Conservation (phyloP, 2,329 filamentous ascomycete species). For the Elsinoe arachidis region DNA sequence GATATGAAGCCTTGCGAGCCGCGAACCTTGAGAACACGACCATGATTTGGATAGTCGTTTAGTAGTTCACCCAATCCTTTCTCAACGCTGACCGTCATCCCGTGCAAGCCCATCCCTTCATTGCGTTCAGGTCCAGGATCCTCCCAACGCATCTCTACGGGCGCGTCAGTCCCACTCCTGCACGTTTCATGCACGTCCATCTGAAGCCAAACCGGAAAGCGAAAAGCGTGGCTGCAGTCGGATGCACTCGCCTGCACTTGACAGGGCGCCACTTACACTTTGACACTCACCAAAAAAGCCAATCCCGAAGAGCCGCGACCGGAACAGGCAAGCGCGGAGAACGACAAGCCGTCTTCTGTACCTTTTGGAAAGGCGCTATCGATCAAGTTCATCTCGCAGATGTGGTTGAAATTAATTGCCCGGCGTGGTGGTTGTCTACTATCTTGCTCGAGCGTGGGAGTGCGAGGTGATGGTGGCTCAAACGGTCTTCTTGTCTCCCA, state of each 20-base stretch:
- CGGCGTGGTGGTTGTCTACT: background rate
- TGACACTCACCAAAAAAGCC: background rate
- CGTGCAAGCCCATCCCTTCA: background rate
- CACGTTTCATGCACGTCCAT: constrained; percentile 9
- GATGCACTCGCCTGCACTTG: background rate
- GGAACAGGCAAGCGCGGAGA: background rate
- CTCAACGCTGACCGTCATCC: constrained; percentile 3
- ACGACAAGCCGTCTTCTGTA: background rate
- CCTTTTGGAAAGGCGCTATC: constrained; percentile 6
- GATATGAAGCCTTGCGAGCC: background rate
- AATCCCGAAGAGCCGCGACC: constrained; percentile 9
- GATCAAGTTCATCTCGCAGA: background rate
- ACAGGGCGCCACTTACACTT: constrained; percentile 7
- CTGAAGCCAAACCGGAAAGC: background rate
- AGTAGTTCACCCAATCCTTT: background rate
- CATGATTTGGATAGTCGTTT: constrained; percentile 8
- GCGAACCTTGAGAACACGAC: background rate
- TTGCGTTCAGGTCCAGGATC: background rate
- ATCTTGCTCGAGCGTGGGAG: background rate
- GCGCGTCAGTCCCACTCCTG: background rate
- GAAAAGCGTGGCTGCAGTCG: background rate
- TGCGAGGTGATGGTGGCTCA: background rate
- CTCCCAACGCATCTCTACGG: constrained; percentile 2
- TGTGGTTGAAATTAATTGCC: background rate
- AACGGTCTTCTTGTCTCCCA: background rate